Evolutionary conservation across 129 eudicot species (phyloP).

Genomic region (Tagetes patula): DNA sequence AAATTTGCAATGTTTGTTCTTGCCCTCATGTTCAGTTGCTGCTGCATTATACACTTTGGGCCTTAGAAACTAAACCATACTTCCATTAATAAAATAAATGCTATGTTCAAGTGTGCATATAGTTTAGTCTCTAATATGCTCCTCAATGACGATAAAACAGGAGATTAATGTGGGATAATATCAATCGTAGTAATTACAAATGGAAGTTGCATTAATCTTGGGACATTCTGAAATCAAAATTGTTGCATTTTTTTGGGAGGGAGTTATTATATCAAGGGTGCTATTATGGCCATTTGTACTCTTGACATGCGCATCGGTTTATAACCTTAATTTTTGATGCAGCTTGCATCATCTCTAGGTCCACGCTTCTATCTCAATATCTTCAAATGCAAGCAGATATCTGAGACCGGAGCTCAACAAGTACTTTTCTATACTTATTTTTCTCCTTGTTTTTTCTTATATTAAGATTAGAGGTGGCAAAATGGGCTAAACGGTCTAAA

Average conservation of each 20-base stretch:
- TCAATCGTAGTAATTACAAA: constrained; percentile 4
- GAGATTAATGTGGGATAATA: constrained; percentile 9
- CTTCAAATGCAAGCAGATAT: constrained; percentile 95
- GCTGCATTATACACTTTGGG: constrained; percentile 13
- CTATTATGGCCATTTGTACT: constrained; percentile 10
- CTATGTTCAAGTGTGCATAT: constrained; percentile 8
- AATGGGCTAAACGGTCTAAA: no score
- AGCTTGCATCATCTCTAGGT: constrained; percentile 96
- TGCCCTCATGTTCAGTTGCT: constrained; percentile 9
- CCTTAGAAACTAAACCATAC: constrained; percentile 19
- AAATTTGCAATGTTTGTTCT: background rate
- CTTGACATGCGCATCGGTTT: background rate
- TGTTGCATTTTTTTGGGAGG: constrained; percentile 8
- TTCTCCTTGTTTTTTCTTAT: constrained; percentile 2
- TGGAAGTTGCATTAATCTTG: constrained; percentile 14
- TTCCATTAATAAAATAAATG: background rate
- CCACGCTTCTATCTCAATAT: constrained; percentile 96
- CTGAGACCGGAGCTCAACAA: constrained; percentile 99
- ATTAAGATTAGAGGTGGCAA: background rate
- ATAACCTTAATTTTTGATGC: constrained; percentile 23
- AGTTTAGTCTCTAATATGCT: background rate
- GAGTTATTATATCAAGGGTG: constrained; percentile 1
- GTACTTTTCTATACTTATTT: constrained; percentile 33
- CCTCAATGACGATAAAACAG: constrained; percentile 4
- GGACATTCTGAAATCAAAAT: constrained; percentile 12